Conservation (phyloP, 208 protist species). For the Acanthamoeba sp. region DNA sequence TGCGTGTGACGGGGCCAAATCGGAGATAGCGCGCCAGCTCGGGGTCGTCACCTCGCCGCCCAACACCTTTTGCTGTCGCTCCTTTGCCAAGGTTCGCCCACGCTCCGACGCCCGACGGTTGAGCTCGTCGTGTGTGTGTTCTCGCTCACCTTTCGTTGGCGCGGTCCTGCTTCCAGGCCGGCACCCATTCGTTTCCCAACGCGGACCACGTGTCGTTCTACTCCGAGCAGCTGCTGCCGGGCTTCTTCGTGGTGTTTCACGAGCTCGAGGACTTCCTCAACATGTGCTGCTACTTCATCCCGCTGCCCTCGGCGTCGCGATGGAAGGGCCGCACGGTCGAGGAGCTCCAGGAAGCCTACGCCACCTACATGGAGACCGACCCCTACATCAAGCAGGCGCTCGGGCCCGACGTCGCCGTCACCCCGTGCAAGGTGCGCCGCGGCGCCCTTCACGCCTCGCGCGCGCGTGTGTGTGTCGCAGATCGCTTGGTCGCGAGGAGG, state of each 20-base stretch:
- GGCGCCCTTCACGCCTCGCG: neutral
- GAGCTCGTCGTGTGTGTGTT: too few relatives aligned
- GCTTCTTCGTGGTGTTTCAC: slow-evolving; percentile 76
- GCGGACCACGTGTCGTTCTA: slow-evolving; percentile 73
- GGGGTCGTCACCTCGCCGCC: slow-evolving; percentile 65
- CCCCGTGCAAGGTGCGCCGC: slow-evolving; percentile 58
- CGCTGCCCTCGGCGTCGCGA: neutral
- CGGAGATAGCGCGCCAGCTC: slow-evolving; percentile 60
- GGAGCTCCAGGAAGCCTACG: slow-evolving; percentile 48
- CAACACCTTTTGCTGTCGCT: slow-evolving; percentile 70
- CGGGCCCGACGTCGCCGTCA: slow-evolving; percentile 67
- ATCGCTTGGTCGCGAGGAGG: too few relatives aligned
- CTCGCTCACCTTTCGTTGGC: neutral
- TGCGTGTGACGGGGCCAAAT: slow-evolving; percentile 52
- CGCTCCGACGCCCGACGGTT: neutral
- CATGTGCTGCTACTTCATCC: slow-evolving; percentile 75
- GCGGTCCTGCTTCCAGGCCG: slow-evolving; percentile 6
- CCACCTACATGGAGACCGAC: slow-evolving; percentile 48
- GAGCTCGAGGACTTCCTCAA: slow-evolving; percentile 75
- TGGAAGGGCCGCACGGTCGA: slow-evolving; percentile 44
- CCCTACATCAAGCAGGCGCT: slow-evolving; percentile 60
- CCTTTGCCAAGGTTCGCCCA: slow-evolving; percentile 59
- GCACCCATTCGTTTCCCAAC: slow-evolving; percentile 65
- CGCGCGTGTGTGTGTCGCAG: too few relatives aligned
- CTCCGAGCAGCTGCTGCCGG: slow-evolving; percentile 44